A percentile compares a stretch with the other conserved stretches of the same genome.
Evolutionary conservation across 2,329 filamentous ascomycete species (phyloP).

Genomic region (Bipolaris victoriae): DNA sequence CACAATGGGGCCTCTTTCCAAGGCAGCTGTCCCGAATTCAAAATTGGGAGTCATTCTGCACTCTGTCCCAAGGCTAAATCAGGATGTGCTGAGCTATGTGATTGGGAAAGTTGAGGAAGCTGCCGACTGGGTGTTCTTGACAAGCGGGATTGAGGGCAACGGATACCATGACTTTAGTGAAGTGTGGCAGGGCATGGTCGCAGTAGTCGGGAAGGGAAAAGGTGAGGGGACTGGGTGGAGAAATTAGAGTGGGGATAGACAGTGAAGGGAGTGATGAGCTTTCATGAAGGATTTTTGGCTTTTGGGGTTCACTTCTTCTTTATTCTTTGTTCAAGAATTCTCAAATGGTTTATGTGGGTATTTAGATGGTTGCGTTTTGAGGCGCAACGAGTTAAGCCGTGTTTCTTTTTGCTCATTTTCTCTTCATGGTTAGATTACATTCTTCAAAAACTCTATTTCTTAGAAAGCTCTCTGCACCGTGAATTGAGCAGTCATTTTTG

Average conservation of each 20-base stretch:
- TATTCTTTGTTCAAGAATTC: background rate
- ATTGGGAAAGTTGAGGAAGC: constrained; percentile 38
- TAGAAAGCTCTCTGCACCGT: background rate
- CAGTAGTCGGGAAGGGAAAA: constrained; percentile 19
- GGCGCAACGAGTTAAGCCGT: background rate
- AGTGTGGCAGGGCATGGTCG: constrained; percentile 32
- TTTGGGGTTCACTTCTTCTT: background rate
- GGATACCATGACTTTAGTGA: constrained; percentile 39
- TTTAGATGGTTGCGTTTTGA: background rate
- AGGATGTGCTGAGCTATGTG: constrained; percentile 33
- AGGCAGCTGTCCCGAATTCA: constrained; percentile 23
- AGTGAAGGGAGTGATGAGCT: background rate
- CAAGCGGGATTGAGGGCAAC: constrained; percentile 30
- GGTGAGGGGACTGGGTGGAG: background rate
- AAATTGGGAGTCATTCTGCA: constrained; percentile 40
- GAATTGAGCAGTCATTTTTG: background rate
- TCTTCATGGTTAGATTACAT: background rate
- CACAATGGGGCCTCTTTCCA: constrained; percentile 29
- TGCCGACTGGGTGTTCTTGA: constrained; percentile 42
- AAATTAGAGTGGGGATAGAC: background rate
- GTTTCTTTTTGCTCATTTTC: background rate
- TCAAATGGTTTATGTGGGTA: background rate
- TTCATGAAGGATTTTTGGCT: background rate
- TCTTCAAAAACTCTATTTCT: background rate
- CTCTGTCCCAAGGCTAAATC: constrained; percentile 32